Evolutionary conservation across 805 yeast species (phyloP).

Genomic region (Spathaspora gorwiae): DNA sequence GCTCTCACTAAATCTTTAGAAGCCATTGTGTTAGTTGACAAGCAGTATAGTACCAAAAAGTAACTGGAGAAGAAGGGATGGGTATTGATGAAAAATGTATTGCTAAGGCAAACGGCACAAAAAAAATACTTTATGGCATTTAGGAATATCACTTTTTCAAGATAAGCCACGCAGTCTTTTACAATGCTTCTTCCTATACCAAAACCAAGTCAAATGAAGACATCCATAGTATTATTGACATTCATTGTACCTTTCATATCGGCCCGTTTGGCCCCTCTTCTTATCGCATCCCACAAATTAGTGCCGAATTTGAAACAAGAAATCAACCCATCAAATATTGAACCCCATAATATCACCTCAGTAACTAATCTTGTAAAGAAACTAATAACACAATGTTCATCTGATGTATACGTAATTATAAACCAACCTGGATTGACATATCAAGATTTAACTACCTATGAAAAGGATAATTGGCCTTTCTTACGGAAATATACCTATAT

Average conservation of each 20-base stretch:
- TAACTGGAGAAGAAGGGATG: background rate
- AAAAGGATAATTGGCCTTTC: conserved; percentile 42
- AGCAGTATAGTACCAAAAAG: background rate
- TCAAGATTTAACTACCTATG: conserved; percentile 21
- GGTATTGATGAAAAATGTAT: background rate
- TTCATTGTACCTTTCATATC: background rate
- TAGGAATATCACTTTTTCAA: too few relatives aligned
- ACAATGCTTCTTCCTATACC: too few relatives aligned
- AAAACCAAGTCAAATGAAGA: background rate
- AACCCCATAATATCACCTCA: conserved; percentile 17
- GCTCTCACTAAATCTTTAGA: conserved; percentile 2
- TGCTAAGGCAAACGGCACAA: background rate
- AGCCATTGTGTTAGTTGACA: background rate
- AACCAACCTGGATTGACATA: conserved; percentile 36
- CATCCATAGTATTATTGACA: background rate
- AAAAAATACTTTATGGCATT: background rate
- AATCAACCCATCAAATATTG: conserved; percentile 13
- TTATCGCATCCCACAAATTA: conserved; percentile 38
- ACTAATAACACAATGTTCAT: conserved; percentile 34
- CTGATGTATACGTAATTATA: conserved; percentile 34
- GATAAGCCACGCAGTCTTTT: too few relatives aligned
- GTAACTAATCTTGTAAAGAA: conserved; percentile 33
- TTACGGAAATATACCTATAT: conserved; percentile 47
- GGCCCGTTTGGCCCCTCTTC: conserved; percentile 18
- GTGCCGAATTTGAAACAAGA: conserved; percentile 27